Evolutionary conservation across 768 basidiomycete genomes (phyloP), one percentile per base, ranked within the genome.

Genomic region (Kwoniella heveanensis): DNA sequence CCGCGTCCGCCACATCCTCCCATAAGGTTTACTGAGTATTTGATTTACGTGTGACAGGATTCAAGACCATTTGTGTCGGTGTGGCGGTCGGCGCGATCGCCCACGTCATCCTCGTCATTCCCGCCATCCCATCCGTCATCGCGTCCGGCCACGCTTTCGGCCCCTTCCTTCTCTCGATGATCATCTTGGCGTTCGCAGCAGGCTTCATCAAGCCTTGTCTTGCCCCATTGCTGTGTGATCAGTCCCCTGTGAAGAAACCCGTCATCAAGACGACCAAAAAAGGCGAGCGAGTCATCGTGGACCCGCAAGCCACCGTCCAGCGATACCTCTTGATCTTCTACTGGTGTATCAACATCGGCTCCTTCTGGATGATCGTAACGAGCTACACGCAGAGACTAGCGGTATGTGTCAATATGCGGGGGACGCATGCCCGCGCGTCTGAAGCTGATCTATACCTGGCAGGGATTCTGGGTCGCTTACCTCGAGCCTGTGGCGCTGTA

Each of bases 181-280:
- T 78, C 51, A 76, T 73, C 60, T 68, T 80, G 37, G 70, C 77
- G 7, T 74, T 76, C 52, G 77, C 73, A n/a, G 72, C 74, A 17
- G 78, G 78, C 17, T 75, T 78, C 68, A 79, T 79, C 73, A 80
- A 80, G 64, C 78, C 80, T 9, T 72, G 63, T 13, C 64, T 80
- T 8, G 76, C 63, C 21, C 78, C 80, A 2, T 53, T 80, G 15
- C 67, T 80, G 22, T 77, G 73, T 63, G 80, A 80, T 50, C 80
- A 80, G 57, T 72, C 69, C 8, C 78, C 80, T 0, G 75, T 79
- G 26, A 70, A 72, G 54, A 36, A 54, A 26, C 70, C 68, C 3
- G 62, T 62, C 12, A 61, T 80, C 52, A 64, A 53, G 25, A 67
- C 57, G 15, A 53, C 68, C 57, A 72, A 73, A 39, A 64, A 36